Evolutionary conservation across 306 rosid genomes (phyloP), one percentile per base, ranked within the genome.

Genomic region (Morella rubra): DNA sequence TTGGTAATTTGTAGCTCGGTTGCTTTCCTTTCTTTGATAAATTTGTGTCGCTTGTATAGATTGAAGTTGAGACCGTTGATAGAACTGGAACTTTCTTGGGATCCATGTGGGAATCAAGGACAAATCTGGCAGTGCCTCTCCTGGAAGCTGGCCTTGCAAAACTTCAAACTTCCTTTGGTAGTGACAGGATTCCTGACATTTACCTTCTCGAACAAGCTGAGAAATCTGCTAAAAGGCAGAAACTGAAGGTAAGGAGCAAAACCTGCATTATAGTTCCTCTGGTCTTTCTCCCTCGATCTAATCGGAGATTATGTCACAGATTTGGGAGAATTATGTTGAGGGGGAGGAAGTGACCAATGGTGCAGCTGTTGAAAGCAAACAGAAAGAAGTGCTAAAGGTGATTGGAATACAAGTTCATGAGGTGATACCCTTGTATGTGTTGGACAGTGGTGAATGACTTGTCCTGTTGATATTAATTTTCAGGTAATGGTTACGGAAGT

Each of bases 31-130:
- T 44, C 58, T 13, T 10, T 56, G 71, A 64, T 81, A 32, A 69
- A 22, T 18, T 50, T 70, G 71, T 24, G 44, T 56, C 65, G 72
- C 56, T 75, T 53, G 2, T 73, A 61, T 82, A 95, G 99, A 87
- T 95, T 80, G 98, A 92, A 81, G 99, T 95, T 49, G 99, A 95
- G 86, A 95, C 97, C 24, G 97, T 89, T 32, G 97, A 95, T 82
- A 86, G 92, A 87, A 92, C 90, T 71, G 99, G 99, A 76, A 95
- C 98, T 14, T 95, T 89, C 88, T 81, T 95, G 91, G 99, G 99
- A 76, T 92, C 99, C 73, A 77, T 95, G 44, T 95, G 99, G 99
- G 99, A 95, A 84, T 88, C 91, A 0, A 90, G 80, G 84, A 80
- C 82, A 71, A 95, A 95, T 73, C 79, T 90, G 78, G 97, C 97